A percentile compares a stretch with the other conserved stretches of the same genome.
Conservation (phyloP, 176 grass and related monocot genomes). For the Cenchrus fungigraminus region DNA sequence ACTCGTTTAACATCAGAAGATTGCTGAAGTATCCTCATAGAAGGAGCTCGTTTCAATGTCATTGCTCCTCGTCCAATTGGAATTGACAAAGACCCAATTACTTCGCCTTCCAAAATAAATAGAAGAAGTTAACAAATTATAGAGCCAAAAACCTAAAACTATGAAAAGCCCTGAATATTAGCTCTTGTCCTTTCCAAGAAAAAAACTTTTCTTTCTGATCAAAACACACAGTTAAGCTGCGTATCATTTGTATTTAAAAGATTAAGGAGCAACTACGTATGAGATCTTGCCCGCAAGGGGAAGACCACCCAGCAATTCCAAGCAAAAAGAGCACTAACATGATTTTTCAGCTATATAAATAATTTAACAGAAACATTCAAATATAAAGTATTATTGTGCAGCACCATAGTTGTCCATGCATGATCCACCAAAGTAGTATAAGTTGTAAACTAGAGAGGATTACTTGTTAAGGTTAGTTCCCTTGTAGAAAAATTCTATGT, state of each 20-base stretch:
- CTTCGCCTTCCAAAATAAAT: conserved; percentile 71
- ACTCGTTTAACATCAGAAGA: conserved; percentile 60
- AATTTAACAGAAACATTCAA: conserved; percentile 14
- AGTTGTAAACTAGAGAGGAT: background rate
- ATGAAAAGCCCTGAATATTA: background rate
- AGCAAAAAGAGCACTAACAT: background rate
- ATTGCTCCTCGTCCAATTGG: conserved; percentile 71
- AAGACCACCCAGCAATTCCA: background rate
- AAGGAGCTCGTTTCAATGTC: conserved; percentile 86
- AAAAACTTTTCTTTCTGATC: background rate
- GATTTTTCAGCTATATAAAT: background rate
- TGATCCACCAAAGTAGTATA: background rate
- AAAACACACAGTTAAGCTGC: background rate
- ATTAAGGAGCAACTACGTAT: background rate
- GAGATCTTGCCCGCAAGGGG: background rate
- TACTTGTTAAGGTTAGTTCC: background rate
- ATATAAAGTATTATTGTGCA: background rate
- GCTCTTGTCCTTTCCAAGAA: conserved; percentile 28
- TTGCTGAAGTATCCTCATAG: conserved; percentile 82
- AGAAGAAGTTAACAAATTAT: conserved; percentile 34
- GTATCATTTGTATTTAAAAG: background rate
- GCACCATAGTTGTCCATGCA: too few relatives aligned
- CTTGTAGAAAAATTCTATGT: background rate
- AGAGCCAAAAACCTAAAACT: conserved; percentile 7
- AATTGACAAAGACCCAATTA: conserved; percentile 85